A percentile compares a stretch with the other conserved stretches of the same genome.
Conservation (phyloP, 495 filamentous ascomycete species). For the Penicillium atrosanguineum region DNA sequence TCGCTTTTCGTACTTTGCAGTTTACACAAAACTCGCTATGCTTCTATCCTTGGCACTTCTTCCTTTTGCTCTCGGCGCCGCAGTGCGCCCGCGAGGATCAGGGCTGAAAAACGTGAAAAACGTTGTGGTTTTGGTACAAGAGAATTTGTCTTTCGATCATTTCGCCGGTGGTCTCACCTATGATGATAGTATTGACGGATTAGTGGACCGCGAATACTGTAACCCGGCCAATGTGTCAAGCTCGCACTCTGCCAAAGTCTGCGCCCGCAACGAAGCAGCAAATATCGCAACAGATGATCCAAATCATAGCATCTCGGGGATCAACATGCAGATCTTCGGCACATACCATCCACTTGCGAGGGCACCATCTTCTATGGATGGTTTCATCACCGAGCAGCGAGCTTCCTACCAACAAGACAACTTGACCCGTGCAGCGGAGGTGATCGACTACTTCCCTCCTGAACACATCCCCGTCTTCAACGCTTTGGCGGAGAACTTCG, state of each 20-base stretch:
- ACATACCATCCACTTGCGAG: constrained; percentile 33
- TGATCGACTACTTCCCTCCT: constrained; percentile 49
- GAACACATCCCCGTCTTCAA: constrained; percentile 44
- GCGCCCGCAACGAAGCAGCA: constrained; percentile 29
- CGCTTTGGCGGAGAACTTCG: constrained; percentile 46
- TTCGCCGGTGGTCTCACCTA: constrained; percentile 41
- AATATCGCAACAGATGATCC: constrained; percentile 43
- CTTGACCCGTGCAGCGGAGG: constrained; percentile 31
- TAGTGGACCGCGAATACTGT: constrained; percentile 35
- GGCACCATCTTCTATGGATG: constrained; percentile 29
- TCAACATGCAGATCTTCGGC: constrained; percentile 48
- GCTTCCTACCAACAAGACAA: constrained; percentile 25
- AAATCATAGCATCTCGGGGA: constrained; percentile 47
- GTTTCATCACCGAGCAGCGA: constrained; percentile 47
- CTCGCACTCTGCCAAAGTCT: constrained; percentile 33
- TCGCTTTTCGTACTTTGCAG: too few relatives aligned
- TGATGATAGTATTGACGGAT: constrained; percentile 31
- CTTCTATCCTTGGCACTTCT: not conserved
- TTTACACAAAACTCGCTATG: not conserved
- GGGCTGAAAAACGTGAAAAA: constrained; percentile 40
- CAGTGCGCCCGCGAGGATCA: constrained; percentile 9
- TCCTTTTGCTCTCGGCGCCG: constrained; percentile 2
- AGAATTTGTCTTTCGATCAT: constrained; percentile 46
- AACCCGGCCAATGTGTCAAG: constrained; percentile 40
- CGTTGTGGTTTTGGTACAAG: constrained; percentile 43